Evolutionary conservation across 305 asterid species (phyloP).

Genomic region (Fraxinus platypoda): DNA sequence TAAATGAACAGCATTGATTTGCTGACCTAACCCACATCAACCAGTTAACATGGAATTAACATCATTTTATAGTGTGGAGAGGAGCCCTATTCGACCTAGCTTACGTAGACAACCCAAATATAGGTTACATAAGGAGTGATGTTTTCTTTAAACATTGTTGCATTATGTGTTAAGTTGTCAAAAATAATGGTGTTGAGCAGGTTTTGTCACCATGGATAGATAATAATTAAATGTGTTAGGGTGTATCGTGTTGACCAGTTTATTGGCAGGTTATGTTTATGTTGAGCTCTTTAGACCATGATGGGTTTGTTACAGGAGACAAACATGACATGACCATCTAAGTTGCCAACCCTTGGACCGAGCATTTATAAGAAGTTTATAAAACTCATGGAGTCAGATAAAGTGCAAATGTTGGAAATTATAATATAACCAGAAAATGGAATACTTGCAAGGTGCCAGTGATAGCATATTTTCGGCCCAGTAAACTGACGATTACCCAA

Average conservation of each 20-base stretch:
- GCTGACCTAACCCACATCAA: not conserved
- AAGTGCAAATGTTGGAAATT: not conserved
- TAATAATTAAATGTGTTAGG: not conserved
- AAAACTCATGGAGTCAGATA: constrained; percentile 10
- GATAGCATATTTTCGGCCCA: not conserved
- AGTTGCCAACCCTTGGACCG: not conserved
- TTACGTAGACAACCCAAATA: not conserved
- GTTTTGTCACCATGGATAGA: not conserved
- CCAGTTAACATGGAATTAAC: not conserved
- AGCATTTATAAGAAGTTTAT: not conserved
- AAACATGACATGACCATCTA: not conserved
- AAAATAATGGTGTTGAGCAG: not conserved
- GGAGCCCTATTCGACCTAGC: not conserved
- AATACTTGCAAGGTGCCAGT: not conserved
- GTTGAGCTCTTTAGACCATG: not conserved
- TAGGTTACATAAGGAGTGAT: not conserved
- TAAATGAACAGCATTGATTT: not conserved
- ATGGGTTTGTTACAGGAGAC: not conserved
- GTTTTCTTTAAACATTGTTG: not conserved
- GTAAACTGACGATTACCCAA: not conserved
- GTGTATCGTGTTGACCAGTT: not conserved
- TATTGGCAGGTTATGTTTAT: not conserved
- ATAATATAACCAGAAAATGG: not conserved
- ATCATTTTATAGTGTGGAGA: not conserved
- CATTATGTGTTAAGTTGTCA: not conserved